phyloP scores from a whole-genome alignment of 345 rosid genomes.

The Linum usitatissimum region DNA sequence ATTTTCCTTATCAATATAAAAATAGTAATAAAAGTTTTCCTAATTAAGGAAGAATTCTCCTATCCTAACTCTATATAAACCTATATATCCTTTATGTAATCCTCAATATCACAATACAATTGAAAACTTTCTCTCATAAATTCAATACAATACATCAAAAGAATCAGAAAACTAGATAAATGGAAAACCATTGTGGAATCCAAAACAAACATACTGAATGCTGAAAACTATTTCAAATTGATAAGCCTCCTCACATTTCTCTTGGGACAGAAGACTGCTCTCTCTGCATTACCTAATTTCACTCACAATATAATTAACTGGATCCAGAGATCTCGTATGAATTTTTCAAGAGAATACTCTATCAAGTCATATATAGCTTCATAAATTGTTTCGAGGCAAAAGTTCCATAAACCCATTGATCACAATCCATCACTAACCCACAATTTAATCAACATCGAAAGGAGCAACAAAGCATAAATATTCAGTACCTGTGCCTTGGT shows the following conservation, averaged over 20 bases:
- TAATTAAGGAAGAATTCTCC: too few relatives aligned
- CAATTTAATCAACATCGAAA: background rate
- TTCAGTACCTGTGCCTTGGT: constrained; percentile 47
- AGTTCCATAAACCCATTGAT: background rate
- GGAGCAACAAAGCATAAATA: background rate
- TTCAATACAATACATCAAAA: too few relatives aligned
- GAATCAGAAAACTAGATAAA: background rate
- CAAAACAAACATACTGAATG: background rate
- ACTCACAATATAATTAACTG: background rate
- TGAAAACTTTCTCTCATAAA: too few relatives aligned
- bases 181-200: background rate
- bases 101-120: too few relatives aligned
- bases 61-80: too few relatives aligned
- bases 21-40: too few relatives aligned
- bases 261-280: background rate
- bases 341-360: background rate
- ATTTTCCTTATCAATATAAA: too few relatives aligned
- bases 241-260: background rate
- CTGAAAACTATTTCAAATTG: background rate
- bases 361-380: background rate
- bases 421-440: background rate
- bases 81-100: too few relatives aligned
- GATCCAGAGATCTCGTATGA: too few relatives aligned
- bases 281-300: background rate
- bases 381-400: background rate